Base-by-base conservation (phyloP, 2,329 filamentous ascomycete species). In the Capronia americana region DNA sequence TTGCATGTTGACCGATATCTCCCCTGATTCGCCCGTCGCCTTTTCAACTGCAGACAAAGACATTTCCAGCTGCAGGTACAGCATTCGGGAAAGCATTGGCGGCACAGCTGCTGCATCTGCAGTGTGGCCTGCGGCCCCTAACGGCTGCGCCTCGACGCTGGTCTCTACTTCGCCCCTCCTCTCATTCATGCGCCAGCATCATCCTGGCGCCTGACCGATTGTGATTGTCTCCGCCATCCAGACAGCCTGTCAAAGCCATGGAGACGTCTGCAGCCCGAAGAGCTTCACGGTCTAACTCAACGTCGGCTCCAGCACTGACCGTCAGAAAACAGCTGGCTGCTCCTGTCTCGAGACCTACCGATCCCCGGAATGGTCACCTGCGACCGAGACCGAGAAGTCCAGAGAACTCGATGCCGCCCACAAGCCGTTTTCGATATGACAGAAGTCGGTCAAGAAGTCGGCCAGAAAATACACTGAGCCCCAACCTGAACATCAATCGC, bases 401-500 rank as follows among this genome's bases (percentile, higher is more conserved):
- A 34, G 74, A 72, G 48, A 64, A 55, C 17, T 32, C 57, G 24
- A 41, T 63, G 20, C 61, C 51, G 14, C 53, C 32, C 41, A 62
- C 64, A 17, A 50, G 34, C 24, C 57, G 64, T 23, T 53, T 53
- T 6, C 61, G 56, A 28, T 50, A 59, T 61, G 66, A 67, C 11
- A 61, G 71, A 50, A 65, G 64, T 62, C 65, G 58, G 14, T 70
- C 65, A 28, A 46, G 57, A 61, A 65, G 61, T 60, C 66, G 70
- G 20, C 65, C 63, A 3, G 69, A 67, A 46, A 69, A 66, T 59
- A 34, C 56, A 3, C 61, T 64, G 12, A 63, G 62, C 46, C 60
- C 65, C 7, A 73, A 71, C 60, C 57, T 70, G 17, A 85, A 82
- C 66, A 76, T 86, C 61, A 85, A 86, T 73, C 83, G 85, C 69